Base-by-base conservation (phyloP, 768 basidiomycete species). In the Phlegmacium glaucopus region DNA sequence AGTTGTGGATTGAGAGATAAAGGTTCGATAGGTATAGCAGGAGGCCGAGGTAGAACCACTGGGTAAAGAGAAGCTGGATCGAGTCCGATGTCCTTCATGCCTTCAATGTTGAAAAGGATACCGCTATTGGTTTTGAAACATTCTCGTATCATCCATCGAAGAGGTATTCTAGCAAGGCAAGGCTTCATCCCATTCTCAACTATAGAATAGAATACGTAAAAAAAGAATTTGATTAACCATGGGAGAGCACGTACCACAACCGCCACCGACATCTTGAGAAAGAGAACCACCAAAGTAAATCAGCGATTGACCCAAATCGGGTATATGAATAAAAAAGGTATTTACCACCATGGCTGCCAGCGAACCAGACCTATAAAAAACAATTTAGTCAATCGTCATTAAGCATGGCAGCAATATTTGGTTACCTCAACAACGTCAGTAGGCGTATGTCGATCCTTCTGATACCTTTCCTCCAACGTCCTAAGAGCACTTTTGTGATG, bases 131-230 rank as follows among this genome's bases (percentile, higher is more conserved):
- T 58, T 40, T 67, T 68, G 72, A 86, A 82, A 49, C 75, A 78
- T 57, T 88, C 76, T 34, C 85, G 77, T 50, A 88, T 66, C 83
- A 87, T 86, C 85, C 86, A 83, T 1, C 77, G 71, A 6, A 83
- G 66, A 0, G 79, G 62, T 32, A 81, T 76, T 39, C 77, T 72
- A 2, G 80, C 72, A 1, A 83, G 71, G 13, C 64, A 66, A 39
- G 72, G 58, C 3, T 56, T 55, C 0, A 63, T 65, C 2, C 63
- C 69, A 50, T 82, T 78, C 12, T 57, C 55, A 1, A 74, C 74
- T 49, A n/a, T n/a, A n/a, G n/a, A n/a, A n/a, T n/a, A n/a, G n/a
- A n/a, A n/a, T n/a, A n/a, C n/a, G n/a, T n/a, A n/a, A n/a, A n/a
- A n/a, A n/a, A n/a, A n/a, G n/a, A n/a, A n/a, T 18, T 10, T 15